These are phyloP conservation scores for Marsdenia floribunda DNA, from an alignment of 257 asterid species.

Conservation along the genomic window DNA sequence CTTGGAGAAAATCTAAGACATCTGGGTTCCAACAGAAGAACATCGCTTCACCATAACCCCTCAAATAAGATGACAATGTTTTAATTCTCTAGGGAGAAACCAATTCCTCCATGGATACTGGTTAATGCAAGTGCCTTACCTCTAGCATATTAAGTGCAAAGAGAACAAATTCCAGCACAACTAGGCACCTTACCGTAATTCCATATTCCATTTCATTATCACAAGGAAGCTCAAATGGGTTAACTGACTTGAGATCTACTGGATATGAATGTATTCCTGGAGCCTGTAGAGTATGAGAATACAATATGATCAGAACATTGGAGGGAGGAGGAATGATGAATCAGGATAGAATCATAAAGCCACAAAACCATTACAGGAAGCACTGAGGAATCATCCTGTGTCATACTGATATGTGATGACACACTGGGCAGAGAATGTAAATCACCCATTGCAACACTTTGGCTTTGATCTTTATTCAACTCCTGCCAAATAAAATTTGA, in stretches of 20 bases:
- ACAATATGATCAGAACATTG: slow-evolving; percentile 8
- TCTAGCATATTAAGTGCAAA: neutral
- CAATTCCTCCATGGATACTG: neutral
- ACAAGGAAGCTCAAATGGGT: slow-evolving; percentile 82
- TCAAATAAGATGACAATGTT: neutral
- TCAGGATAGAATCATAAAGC: slow-evolving; percentile 13
- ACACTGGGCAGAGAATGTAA: slow-evolving; percentile 30
- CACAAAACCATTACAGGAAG: slow-evolving; percentile 37
- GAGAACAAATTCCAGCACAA: neutral
- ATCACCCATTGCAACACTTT: slow-evolving; percentile 26
- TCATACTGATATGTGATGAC: slow-evolving; percentile 32
- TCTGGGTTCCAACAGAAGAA: neutral
- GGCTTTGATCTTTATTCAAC: slow-evolving; percentile 26
- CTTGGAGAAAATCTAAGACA: neutral
- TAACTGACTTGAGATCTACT: slow-evolving; percentile 40
- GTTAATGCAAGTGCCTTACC: neutral
- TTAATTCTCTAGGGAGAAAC: neutral
- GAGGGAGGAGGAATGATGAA: neutral
- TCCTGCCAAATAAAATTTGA: slow-evolving; percentile 35
- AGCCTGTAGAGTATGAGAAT: slow-evolving; percentile 36
- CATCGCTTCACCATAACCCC: neutral
- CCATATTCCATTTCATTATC: slow-evolving; percentile 50
- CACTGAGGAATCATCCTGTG: slow-evolving; percentile 30
- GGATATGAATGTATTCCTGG: slow-evolving; percentile 34
- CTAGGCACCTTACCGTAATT: slow-evolving; percentile 41